Base-by-base conservation (phyloP, 2,329 filamentous ascomycete genomes). In the Sordariomycetes sp. region DNA sequence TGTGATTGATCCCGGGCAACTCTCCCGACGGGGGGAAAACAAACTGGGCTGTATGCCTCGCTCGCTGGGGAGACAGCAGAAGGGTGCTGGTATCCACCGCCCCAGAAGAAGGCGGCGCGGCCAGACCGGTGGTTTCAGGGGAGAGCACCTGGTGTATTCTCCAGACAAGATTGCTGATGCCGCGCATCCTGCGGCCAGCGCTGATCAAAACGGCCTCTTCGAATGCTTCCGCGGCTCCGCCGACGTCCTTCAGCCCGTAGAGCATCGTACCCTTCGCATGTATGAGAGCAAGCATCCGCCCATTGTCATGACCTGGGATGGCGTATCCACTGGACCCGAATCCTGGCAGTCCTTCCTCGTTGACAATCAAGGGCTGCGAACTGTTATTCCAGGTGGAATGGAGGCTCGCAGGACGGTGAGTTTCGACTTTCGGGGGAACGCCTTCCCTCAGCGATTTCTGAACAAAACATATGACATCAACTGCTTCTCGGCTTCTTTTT, bases 261-360 rank as follows among this genome's bases (percentile, higher is more conserved):
- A 97, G 79, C 87, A 97, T 95, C 62, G 97, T 97, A n/a, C 93
- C 94, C 71, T 97, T 99, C 22, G 93, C 92, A 72, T 99, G 94
- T 48, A 97, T 85, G 18, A 99, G 79, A n/a, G 91, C 89, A 52
- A 99, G 80, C 66, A 99, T 90, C 60, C 94, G 84, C 10, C 93
- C 94, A 68, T 97, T 97, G 64, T 99, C 94, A 51, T 81, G 84
- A 1, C 87, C 91, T 5, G 91, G 82, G 51, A 99, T 86, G 16
- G 85, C 82, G 70, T 96, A 97, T 18, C 91, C 92, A 69, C 89
- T 94, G 18, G 70, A 70, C 22, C 68, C 71, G 61, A 71, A 71
- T 1, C 67, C 67, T 16, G 61, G 43, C 20, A 58, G 55, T 3
- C n/a, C 24, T 40, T 32, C 24, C 18, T 32, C 20, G 40, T 3